Conservation (phyloP, 352 stramenopile species). For the Phytophthora syringae region DNA sequence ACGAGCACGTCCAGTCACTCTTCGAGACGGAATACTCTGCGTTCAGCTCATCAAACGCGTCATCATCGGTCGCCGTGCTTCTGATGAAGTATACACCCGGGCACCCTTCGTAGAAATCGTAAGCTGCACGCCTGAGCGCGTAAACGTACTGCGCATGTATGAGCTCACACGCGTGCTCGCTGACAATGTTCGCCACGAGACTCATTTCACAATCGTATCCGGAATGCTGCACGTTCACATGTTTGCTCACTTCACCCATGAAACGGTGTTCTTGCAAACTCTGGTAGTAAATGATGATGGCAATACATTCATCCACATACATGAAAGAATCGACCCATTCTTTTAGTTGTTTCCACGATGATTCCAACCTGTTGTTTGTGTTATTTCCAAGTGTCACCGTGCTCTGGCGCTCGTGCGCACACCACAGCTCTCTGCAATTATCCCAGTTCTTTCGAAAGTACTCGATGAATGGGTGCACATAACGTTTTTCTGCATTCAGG, state of each 20-base stretch:
- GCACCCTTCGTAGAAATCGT: neutral
- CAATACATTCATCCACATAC: neutral
- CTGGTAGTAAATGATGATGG: neutral
- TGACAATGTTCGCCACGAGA: neutral
- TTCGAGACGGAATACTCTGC: neutral
- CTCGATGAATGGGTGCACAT: neutral
- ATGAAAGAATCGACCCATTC: neutral
- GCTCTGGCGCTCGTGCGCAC: neutral
- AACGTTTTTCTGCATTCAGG: neutral
- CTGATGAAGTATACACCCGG: neutral
- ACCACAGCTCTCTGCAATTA: neutral
- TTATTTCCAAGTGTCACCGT: constrained; percentile 1
- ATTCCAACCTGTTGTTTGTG: neutral
- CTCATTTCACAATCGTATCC: neutral
- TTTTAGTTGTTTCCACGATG: neutral
- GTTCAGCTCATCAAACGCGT: neutral
- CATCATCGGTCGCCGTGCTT: neutral
- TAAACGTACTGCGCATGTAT: neutral
- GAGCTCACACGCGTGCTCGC: neutral
- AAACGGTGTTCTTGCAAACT: neutral
- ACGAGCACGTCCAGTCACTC: neutral
- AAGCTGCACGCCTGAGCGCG: neutral
- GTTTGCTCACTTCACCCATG: neutral
- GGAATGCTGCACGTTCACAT: neutral
- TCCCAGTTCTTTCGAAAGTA: neutral